Evolutionary conservation across 2,329 filamentous ascomycete genomes (phyloP).

Genomic region (Rachicladosporium sp.): DNA sequence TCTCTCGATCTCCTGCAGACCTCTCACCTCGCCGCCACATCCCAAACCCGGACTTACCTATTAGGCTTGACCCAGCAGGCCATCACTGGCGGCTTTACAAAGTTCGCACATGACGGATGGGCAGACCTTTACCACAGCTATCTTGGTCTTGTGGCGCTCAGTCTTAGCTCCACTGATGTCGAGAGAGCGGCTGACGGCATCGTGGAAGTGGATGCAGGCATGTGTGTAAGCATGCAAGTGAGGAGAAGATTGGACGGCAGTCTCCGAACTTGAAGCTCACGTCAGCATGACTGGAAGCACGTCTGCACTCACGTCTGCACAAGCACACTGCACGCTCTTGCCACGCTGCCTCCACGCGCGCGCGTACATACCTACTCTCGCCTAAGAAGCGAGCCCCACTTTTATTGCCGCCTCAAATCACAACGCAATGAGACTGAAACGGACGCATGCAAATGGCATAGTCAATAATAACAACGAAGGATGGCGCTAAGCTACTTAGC

Average conservation of each 20-base stretch:
- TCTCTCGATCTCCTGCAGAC: constrained; percentile 30
- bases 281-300: too few relatives aligned
- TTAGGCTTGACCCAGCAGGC: constrained; percentile 76
- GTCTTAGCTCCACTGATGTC: constrained; percentile 44
- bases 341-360: too few relatives aligned
- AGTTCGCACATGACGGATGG: constrained; percentile 31
- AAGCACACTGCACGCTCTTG: too few relatives aligned
- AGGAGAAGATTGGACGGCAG: constrained; percentile 16
- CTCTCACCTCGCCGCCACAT: constrained; percentile 1
- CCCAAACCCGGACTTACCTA: constrained; percentile 51
- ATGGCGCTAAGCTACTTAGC: too few relatives aligned
- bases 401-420: too few relatives aligned
- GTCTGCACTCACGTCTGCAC: too few relatives aligned
- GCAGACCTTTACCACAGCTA: constrained; percentile 77
- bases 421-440: too few relatives aligned
- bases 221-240: constrained; percentile 59
- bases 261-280: too few relatives aligned
- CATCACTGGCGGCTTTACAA: constrained; percentile 44
- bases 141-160: constrained; percentile 69
- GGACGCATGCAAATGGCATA: too few relatives aligned
- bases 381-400: too few relatives aligned
- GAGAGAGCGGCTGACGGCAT: constrained; percentile 45
- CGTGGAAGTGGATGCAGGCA: constrained; percentile 56
- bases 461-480: too few relatives aligned
- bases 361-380: too few relatives aligned